Percentiles rank a stretch among this genome's conserved stretches.
Conservation (phyloP, 2,329 filamentous ascomycete genomes). For the Keithomyces neogunnii region DNA sequence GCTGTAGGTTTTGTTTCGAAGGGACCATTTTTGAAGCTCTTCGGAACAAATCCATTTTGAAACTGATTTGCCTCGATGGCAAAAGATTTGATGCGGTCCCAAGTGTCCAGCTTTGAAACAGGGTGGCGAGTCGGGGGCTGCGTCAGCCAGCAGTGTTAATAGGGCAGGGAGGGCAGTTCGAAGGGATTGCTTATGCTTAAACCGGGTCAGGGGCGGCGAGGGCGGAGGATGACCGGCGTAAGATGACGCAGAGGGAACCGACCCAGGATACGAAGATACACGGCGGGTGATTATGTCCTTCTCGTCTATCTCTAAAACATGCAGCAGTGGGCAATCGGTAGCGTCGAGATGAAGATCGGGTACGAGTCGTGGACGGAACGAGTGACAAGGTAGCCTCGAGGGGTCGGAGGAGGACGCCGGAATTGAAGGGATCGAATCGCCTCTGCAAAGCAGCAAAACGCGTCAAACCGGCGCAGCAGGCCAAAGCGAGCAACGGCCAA, state of each 20-base stretch:
- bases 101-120: background rate
- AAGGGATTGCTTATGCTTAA: background rate
- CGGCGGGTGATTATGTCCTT: background rate
- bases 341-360: background rate
- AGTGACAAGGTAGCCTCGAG: background rate
- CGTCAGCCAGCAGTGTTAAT: background rate
- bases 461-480: background rate
- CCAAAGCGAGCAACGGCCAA: background rate
- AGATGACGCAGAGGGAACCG: background rate
- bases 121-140: background rate
- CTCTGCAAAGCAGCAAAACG: background rate
- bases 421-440: background rate
- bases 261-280: background rate
- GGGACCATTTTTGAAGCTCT: slow-evolving; percentile 45
- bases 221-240: too few species aligned
- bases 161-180: background rate
- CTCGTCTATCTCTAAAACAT: background rate
- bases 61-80: background rate
- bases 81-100: background rate
- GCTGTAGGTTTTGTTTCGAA: slow-evolving; percentile 27
- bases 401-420: too few species aligned
- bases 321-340: background rate
- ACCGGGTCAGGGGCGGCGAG: background rate
- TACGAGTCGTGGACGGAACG: background rate
- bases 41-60: slow-evolving; percentile 49